Evolutionary conservation across 2,329 filamentous ascomycete genomes (phyloP).

Genomic region (Microdochium nivale): DNA sequence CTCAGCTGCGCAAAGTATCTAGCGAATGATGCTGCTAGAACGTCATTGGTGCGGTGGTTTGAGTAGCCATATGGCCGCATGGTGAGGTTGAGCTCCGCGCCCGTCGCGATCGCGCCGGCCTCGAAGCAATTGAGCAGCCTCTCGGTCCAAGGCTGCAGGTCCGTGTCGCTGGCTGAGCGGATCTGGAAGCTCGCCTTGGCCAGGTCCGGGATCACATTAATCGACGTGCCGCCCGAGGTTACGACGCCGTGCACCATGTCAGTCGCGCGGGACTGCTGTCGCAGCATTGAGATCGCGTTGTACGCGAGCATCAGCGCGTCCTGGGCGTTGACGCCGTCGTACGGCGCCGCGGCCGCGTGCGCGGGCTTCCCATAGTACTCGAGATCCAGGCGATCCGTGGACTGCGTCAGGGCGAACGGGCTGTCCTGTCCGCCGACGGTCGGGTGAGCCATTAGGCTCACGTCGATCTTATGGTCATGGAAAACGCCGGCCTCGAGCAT

Average conservation of each 20-base stretch:
- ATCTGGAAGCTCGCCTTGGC: slow-evolving; percentile 35
- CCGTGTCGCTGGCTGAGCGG: slow-evolving; percentile 14
- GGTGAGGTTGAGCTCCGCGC: slow-evolving; percentile 25
- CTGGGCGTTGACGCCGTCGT: slow-evolving; percentile 28
- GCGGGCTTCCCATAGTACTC: slow-evolving; percentile 19
- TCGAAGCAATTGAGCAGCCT: slow-evolving; percentile 21
- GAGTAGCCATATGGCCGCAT: slow-evolving; percentile 19
- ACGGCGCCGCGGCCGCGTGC: slow-evolving; percentile 28
- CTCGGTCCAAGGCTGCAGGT: slow-evolving; percentile 18
- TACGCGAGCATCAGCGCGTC: slow-evolving; percentile 26
- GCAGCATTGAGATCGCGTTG: slow-evolving; percentile 18
- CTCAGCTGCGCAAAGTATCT: slow-evolving; percentile 11
- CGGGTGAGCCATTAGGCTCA: slow-evolving; percentile 10
- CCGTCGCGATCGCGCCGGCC: slow-evolving; percentile 26
- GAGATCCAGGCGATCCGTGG: background rate
- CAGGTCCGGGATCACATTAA: slow-evolving; percentile 10
- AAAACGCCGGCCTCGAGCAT: slow-evolving; percentile 33
- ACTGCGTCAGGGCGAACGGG: background rate
- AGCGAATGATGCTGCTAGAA: slow-evolving; percentile 13
- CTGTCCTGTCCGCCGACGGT: background rate
- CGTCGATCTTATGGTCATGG: slow-evolving; percentile 22
- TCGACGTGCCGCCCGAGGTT: slow-evolving; percentile 4
- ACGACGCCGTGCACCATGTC: slow-evolving; percentile 4
- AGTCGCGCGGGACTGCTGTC: slow-evolving; percentile 14
- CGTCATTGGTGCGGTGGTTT: slow-evolving; percentile 20